Conservation (phyloP, 345 rosid species). For the Melaleuca quinquenervia region DNA sequence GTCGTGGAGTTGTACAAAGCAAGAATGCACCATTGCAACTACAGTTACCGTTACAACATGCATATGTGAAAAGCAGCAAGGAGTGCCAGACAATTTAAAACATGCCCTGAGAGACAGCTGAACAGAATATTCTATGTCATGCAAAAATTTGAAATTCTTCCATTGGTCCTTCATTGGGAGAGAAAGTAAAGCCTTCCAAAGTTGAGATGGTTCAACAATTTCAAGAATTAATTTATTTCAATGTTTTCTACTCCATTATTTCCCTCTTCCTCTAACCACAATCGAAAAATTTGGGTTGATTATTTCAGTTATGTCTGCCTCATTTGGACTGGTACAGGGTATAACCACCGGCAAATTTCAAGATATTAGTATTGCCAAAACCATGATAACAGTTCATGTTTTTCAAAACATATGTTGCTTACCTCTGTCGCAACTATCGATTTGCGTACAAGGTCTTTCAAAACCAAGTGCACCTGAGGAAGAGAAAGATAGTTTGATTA, state of each 20-base stretch:
- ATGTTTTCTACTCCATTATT: background rate
- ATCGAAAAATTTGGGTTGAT: background rate
- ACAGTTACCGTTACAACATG: background rate
- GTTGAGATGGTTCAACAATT: background rate
- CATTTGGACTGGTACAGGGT: background rate
- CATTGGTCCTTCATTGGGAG: background rate
- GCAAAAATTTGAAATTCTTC: background rate
- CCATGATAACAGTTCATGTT: background rate
- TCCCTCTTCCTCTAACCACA: background rate
- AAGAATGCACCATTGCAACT: background rate
- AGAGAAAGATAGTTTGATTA: background rate
- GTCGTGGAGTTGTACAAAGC: background rate
- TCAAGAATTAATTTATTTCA: background rate
- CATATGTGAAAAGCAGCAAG: background rate
- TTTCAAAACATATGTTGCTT: constrained; percentile 9
- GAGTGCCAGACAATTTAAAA: background rate
- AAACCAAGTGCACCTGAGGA: constrained; percentile 75
- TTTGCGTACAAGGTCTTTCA: constrained; percentile 96
- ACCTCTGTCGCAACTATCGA: constrained; percentile 94
- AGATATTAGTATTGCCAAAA: background rate
- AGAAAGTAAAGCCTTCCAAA: background rate
- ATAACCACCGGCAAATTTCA: background rate
- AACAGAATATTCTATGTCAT: background rate
- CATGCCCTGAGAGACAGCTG: background rate
- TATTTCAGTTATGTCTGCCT: background rate